A percentile compares a stretch with the other conserved stretches of the same genome.
phyloP scores from a whole-genome alignment of 2,329 filamentous ascomycete species.

The Didymella pinodella region DNA sequence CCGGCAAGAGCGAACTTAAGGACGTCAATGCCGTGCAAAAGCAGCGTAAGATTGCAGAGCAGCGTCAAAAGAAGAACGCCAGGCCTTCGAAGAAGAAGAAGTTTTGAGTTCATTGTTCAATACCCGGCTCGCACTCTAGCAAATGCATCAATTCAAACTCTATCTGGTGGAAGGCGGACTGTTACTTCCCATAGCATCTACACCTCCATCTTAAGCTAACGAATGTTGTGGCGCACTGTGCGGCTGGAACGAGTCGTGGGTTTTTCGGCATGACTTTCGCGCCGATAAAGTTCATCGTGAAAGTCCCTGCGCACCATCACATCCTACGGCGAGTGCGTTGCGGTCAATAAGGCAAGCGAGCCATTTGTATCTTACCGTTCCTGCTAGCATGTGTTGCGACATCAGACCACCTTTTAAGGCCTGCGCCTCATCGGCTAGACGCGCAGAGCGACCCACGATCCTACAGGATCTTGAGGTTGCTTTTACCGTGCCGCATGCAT shows the following conservation, averaged over 20 bases:
- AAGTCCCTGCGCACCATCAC: constrained; percentile 4
- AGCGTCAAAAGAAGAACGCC: constrained; percentile 85
- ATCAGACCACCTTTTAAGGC: constrained; percentile 19
- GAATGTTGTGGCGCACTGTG: constrained; percentile 17
- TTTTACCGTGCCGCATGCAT: constrained; percentile 18
- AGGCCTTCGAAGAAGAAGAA: constrained; percentile 72
- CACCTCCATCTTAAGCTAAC: constrained; percentile 13
- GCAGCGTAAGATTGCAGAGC: constrained; percentile 78
- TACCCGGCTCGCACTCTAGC: constrained; percentile 22
- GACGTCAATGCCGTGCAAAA: constrained; percentile 85
- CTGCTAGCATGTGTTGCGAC: not conserved
- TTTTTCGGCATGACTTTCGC: constrained; percentile 6
- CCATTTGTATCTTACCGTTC: constrained; percentile 10
- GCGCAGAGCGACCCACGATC: constrained; percentile 10
- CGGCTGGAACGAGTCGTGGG: constrained; percentile 3
- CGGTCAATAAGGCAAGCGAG: constrained; percentile 8
- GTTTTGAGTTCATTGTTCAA: constrained; percentile 37
- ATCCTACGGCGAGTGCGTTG: constrained; percentile 10
- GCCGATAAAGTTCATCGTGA: constrained; percentile 5
- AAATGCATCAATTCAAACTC: constrained; percentile 19
- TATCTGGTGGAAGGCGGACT: constrained; percentile 7
- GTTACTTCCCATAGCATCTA: constrained; percentile 5
- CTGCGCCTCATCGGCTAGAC: constrained; percentile 7
- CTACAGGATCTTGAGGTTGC: constrained; percentile 17
- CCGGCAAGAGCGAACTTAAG: constrained; percentile 78